Conservation (phyloP, 148 eudicot genomes). For the Rheum nobile region DNA sequence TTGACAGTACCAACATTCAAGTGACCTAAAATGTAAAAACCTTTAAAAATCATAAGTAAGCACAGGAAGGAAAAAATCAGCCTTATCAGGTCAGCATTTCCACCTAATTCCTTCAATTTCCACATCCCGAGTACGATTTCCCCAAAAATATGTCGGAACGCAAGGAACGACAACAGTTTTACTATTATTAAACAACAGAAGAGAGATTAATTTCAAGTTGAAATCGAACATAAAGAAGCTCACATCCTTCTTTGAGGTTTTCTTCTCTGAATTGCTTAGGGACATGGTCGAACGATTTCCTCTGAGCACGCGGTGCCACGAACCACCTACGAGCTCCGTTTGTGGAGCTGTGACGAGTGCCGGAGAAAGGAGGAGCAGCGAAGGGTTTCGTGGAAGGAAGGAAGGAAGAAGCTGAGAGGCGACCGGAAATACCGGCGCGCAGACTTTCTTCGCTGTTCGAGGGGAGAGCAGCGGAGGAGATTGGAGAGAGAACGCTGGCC, state of each 20-base stretch:
- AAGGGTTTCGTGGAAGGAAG: constrained; percentile 24
- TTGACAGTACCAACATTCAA: neutral
- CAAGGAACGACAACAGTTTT: neutral
- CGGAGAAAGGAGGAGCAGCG: constrained; percentile 14
- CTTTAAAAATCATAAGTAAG: neutral
- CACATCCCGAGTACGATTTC: neutral
- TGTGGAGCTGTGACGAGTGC: constrained; percentile 13
- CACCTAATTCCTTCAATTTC: neutral
- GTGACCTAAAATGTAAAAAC: neutral
- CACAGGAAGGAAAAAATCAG: neutral
- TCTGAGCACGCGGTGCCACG: constrained; percentile 32
- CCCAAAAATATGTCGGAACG: neutral
- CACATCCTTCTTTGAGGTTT: constrained; percentile 64
- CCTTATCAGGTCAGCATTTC: neutral
- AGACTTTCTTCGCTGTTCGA: constrained; percentile 14
- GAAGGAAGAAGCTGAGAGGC: constrained; percentile 26
- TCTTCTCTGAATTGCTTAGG: constrained; percentile 70
- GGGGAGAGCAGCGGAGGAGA: constrained; percentile 19
- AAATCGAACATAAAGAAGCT: constrained; percentile 14
- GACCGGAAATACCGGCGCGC: constrained; percentile 11
- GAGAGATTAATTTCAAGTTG: neutral
- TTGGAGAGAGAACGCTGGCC: constrained; percentile 41
- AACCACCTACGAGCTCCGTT: constrained; percentile 19
- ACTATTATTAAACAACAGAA: neutral
- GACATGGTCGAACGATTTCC: constrained; percentile 40